A percentile compares a stretch with the other conserved stretches of the same genome.
phyloP scores from a whole-genome alignment of 202 grass and related monocot genomes.

The Tripidium arundinaceum region DNA sequence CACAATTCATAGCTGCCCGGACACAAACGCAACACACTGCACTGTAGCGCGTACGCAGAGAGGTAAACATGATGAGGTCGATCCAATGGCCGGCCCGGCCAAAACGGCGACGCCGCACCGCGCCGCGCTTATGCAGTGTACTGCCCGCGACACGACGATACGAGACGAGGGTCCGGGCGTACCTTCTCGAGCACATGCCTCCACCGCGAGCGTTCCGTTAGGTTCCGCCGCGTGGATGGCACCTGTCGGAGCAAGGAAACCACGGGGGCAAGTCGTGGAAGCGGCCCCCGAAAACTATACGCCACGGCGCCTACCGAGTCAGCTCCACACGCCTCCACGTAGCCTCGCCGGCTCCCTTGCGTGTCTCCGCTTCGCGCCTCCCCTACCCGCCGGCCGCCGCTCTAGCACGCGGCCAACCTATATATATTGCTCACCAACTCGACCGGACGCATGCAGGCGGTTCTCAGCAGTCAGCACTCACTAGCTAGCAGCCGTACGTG shows the following conservation, averaged over 20 bases:
- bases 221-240: neutral
- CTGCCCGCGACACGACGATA: neutral
- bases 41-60: neutral
- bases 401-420: neutral
- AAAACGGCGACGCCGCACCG: no score
- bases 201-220: neutral
- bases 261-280: neutral
- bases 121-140: neutral
- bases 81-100: no score
- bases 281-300: neutral
- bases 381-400: neutral
- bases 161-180: neutral
- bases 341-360: neutral
- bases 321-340: slow-evolving; percentile 7
- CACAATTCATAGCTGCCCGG: no score
- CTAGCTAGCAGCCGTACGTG: neutral
- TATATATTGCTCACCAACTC: neutral
- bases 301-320: neutral
- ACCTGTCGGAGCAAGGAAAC: neutral
- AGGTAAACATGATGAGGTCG: neutral
- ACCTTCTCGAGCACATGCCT: neutral
- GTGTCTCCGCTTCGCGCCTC: neutral
- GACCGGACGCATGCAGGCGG: neutral
- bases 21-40: neutral
- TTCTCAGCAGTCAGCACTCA: neutral